A percentile compares a stretch with the other conserved stretches of the same genome.
Evolutionary conservation across 2,329 filamentous ascomycete genomes (phyloP).

Genomic region (Microsporum ferrugineum): DNA sequence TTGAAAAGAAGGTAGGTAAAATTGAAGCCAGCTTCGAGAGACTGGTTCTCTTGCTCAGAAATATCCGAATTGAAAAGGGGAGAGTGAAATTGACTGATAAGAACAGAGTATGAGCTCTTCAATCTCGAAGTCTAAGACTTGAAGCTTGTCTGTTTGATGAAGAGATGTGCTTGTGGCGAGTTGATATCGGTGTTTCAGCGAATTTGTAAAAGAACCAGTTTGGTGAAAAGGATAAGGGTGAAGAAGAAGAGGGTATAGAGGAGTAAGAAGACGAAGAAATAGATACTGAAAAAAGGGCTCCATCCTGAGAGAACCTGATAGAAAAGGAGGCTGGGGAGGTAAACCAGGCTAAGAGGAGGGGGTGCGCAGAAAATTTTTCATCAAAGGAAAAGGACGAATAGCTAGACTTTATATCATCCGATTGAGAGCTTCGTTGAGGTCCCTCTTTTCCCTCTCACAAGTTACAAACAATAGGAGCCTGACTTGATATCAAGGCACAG

Average conservation of each 20-base stretch:
- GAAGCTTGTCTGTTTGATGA: not conserved
- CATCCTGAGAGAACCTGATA: not conserved
- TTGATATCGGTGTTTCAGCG: not conserved
- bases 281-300: not conserved
- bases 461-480: not conserved
- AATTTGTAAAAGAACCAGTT: not conserved
- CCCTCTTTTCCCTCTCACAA: not conserved
- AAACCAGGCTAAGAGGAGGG: not conserved
- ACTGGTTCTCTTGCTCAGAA: not conserved
- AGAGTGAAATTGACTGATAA: not conserved
- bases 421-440: not conserved
- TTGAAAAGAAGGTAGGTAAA: not conserved
- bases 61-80: not conserved
- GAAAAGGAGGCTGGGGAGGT: not conserved
- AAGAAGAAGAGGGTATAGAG: not conserved
- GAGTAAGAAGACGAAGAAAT: not conserved
- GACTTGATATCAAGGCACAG: not conserved
- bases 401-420: not conserved
- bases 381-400: conserved; percentile 1
- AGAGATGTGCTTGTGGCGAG: not conserved
- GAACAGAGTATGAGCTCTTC: not conserved
- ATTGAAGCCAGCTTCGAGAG: conserved; percentile 6
- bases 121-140: not conserved
- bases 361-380: not conserved
- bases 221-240: not conserved